Conservation (phyloP, 148 eudicot genomes). For the Simmondsia chinensis region DNA sequence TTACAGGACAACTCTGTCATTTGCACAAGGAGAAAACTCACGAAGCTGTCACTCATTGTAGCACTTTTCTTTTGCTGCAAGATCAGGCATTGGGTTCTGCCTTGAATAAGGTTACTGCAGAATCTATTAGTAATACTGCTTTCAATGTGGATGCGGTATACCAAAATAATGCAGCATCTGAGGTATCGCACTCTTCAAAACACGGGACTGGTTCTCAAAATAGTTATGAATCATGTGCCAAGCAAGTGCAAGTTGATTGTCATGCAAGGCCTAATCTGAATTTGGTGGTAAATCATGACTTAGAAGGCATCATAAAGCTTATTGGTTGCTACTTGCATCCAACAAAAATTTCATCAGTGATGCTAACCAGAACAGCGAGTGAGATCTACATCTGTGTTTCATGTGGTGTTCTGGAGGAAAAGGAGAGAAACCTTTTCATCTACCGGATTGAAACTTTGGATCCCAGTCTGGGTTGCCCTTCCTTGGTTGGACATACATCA, state of each 20-base stretch:
- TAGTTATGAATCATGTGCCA: constrained; percentile 5
- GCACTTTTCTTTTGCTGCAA: constrained; percentile 5
- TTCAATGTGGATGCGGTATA: neutral
- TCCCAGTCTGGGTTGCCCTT: constrained; percentile 47
- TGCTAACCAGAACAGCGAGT: constrained; percentile 33
- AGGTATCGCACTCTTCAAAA: constrained; percentile 9
- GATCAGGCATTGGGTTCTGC: constrained; percentile 9
- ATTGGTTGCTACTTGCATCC: constrained; percentile 65
- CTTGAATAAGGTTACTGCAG: neutral
- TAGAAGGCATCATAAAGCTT: constrained; percentile 22
- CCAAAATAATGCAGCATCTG: constrained; percentile 2
- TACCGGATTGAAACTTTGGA: constrained; percentile 36
- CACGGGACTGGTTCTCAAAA: constrained; percentile 15
- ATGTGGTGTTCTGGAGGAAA: constrained; percentile 44
- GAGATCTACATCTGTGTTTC: constrained; percentile 54
- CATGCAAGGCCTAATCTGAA: constrained; percentile 8
- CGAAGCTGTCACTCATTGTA: constrained; percentile 13
- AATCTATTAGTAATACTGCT: constrained; percentile 8
- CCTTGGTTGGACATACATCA: constrained; percentile 55
- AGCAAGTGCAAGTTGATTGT: constrained; percentile 19
- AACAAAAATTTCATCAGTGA: constrained; percentile 48
- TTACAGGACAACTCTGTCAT: constrained; percentile 7
- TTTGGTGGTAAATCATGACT: constrained; percentile 9
- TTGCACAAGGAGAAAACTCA: constrained; percentile 4
- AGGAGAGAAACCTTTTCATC: constrained; percentile 40